A percentile compares a stretch with the other conserved stretches of the same genome.
Evolutionary conservation across 1,284 basidiomycete species (phyloP).

Genomic region (Leccinum proliferum): DNA sequence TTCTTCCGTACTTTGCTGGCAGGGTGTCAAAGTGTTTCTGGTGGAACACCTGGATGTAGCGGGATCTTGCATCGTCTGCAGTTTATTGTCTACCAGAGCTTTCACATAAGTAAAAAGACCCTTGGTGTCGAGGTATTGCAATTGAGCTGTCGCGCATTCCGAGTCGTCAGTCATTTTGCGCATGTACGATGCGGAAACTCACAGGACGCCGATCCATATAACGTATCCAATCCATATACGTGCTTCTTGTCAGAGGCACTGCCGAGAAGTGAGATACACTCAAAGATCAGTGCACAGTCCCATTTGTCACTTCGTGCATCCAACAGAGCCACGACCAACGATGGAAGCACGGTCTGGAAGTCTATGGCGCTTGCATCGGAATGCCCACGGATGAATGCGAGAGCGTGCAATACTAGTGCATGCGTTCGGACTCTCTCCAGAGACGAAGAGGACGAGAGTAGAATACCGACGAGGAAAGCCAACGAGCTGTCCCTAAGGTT

Average conservation of each 20-base stretch:
- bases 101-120: constrained; percentile 70
- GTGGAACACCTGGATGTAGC: constrained; percentile 63
- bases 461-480: constrained; percentile 79
- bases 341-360: constrained; percentile 85
- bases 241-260: constrained; percentile 39
- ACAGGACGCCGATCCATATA: constrained; percentile 75
- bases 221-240: constrained; percentile 78
- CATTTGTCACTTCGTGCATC: constrained; percentile 52
- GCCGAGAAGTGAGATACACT: constrained; percentile 51
- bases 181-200: constrained; percentile 22
- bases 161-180: constrained; percentile 4
- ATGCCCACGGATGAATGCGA: constrained; percentile 77
- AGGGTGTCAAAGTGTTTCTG: constrained; percentile 45
- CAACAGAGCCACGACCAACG: constrained; percentile 65
- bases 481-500: constrained; percentile 68
- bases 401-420: constrained; percentile 47
- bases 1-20: constrained; percentile 46
- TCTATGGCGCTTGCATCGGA: constrained; percentile 57
- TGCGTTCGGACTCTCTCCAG: constrained; percentile 35
- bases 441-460: constrained; percentile 32
- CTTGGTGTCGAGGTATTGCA: constrained; percentile 77
- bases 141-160: constrained; percentile 36
- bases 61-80: constrained; percentile 69
- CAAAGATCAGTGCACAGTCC: constrained; percentile 61
- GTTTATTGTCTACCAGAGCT: constrained; percentile 45